Conservation (phyloP, 176 grass and related monocot genomes). For the Carex pumila region DNA sequence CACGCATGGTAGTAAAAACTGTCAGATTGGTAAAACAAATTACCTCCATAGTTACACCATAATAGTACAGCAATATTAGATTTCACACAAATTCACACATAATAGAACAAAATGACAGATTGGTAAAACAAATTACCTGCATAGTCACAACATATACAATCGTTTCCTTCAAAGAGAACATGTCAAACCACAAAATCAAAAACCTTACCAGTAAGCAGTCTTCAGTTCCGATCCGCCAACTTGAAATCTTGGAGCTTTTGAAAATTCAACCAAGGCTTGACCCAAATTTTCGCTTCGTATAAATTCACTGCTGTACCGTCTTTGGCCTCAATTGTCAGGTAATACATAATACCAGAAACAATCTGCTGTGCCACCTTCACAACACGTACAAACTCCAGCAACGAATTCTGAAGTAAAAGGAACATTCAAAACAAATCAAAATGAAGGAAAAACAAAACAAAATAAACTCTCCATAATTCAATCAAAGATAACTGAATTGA, state of each 20-base stretch:
- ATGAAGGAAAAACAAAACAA: neutral
- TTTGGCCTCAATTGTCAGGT: constrained; percentile 61
- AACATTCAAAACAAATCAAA: neutral
- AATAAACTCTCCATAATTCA: too few relatives aligned
- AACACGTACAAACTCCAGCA: constrained; percentile 48
- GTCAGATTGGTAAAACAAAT: too few relatives aligned
- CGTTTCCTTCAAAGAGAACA: neutral
- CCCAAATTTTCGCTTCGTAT: constrained; percentile 56
- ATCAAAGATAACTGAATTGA: neutral
- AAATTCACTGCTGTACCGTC: constrained; percentile 39
- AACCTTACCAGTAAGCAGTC: constrained; percentile 3
- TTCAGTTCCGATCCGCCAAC: neutral
- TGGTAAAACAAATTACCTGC: neutral
- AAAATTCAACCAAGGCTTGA: constrained; percentile 52
- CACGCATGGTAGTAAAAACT: too few relatives aligned
- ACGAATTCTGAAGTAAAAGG: constrained; percentile 27
- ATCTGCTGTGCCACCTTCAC: constrained; percentile 54
- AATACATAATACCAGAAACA: constrained; percentile 44
- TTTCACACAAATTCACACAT: neutral
- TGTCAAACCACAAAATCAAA: neutral
- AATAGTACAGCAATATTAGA: too few relatives aligned
- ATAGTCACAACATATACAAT: neutral
- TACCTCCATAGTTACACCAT: too few relatives aligned
- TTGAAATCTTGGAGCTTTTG: constrained; percentile 59
- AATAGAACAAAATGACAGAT: neutral